Base-by-base conservation (phyloP, 2,329 filamentous ascomycete species). In the Colletotrichum cuscutae region DNA sequence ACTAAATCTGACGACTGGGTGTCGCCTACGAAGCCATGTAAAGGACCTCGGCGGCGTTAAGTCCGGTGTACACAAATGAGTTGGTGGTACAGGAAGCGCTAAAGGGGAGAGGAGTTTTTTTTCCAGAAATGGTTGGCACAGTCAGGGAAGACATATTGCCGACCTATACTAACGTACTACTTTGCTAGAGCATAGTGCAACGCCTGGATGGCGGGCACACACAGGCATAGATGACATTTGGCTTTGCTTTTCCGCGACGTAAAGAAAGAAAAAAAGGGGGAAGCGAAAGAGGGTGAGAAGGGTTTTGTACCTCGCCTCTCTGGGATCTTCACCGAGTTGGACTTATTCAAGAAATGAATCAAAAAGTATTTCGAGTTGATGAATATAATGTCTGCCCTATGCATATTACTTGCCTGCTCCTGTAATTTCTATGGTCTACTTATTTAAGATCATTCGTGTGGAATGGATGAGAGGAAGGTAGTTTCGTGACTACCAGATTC, bases 1-100 rank as follows among this genome's bases (percentile, higher is more conserved):
- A 90, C 68, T 87, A 70, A 52, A 57, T n/a, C 9, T 42, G 58
- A 69, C 24, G 26, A 46, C 32, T 13, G 46, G 30, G 35, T 19
- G 30, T 42, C 61, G 30, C 46, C 54, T 46, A 30, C 28, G 22
- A 64, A 35, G 28, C 49, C 52, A 64, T 30, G 12, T 32, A 26
- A n/a, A 26, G n/a, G 22, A 37, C 24, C 49, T 26, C 8, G 30
- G 30, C 46, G 30, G 5, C 15, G 22, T 28, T 26, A 13, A n/a
- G 30, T 54, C 30, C n/a, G 13, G 28, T 64, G 61, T 64, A 64
- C 53, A 64, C 61, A 53, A n/a, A 54, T 11, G 19, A 26, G 57
- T n/a, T 35, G 57, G 53, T 53, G 57, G 42, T 37, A 54, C 6
- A 54, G 61, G 30, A n/a, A 28, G 35, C 59, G 35, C 13, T 13